phyloP scores from a whole-genome alignment of 352 stramenopile genomes.

The Poterioochromonas sp. region DNA sequence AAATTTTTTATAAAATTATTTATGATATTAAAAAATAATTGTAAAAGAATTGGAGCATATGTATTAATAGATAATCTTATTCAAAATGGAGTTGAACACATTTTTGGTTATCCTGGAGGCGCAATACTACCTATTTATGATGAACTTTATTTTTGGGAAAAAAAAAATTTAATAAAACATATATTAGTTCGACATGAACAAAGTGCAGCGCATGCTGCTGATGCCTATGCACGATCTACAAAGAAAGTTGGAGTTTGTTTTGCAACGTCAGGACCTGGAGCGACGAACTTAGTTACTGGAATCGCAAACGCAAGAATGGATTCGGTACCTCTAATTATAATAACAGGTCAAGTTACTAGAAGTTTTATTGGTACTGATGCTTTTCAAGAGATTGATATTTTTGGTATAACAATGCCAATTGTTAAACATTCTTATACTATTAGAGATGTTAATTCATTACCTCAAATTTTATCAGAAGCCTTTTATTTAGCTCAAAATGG shows the following conservation, averaged over 20 bases:
- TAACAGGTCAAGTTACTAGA: constrained; percentile 71
- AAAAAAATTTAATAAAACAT: constrained; percentile 37
- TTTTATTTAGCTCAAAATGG: constrained; percentile 74
- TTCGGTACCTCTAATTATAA: constrained; percentile 70
- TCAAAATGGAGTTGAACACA: constrained; percentile 28
- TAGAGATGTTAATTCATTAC: constrained; percentile 66
- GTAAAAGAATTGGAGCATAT: constrained; percentile 23
- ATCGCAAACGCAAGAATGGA: constrained; percentile 76
- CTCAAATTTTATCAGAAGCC: constrained; percentile 65
- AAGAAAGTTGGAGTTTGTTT: constrained; percentile 59
- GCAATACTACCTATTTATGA: constrained; percentile 35
- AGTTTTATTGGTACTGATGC: constrained; percentile 66
- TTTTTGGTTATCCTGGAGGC: constrained; percentile 34
- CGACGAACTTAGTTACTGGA: constrained; percentile 74
- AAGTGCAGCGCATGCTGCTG: constrained; percentile 35
- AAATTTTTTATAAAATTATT: constrained; percentile 7
- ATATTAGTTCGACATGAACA: constrained; percentile 41
- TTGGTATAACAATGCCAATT: constrained; percentile 62
- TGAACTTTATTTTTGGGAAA: constrained; percentile 32
- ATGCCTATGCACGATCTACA: constrained; percentile 34
- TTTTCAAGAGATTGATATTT: constrained; percentile 65
- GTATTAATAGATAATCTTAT: constrained; percentile 32
- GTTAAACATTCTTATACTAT: constrained; percentile 78
- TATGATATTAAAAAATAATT: constrained; percentile 29
- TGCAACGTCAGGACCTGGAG: constrained; percentile 68